Conservation (phyloP, 2,329 filamentous ascomycete species). For the Graphiopsis chlorocephala region DNA sequence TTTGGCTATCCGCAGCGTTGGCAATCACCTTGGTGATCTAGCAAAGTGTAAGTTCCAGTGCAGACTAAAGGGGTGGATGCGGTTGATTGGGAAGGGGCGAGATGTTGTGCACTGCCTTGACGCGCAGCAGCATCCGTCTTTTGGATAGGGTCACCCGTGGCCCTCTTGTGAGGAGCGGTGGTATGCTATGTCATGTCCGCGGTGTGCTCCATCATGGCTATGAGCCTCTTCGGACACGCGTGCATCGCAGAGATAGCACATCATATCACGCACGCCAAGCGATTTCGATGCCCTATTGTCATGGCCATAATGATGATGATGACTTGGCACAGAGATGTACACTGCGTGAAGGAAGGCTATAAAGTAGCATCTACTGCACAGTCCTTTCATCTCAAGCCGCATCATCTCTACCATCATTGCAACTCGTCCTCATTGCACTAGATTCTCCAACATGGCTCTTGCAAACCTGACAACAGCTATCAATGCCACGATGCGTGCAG, state of each 20-base stretch:
- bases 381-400: not conserved
- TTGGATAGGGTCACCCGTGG: too few relatives aligned
- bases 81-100: too few relatives aligned
- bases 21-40: too few relatives aligned
- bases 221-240: not conserved
- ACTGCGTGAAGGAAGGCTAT: not conserved
- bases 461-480: not conserved
- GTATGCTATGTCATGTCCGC: not conserved
- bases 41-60: too few relatives aligned
- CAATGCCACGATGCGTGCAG: constrained; percentile 29
- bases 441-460: not conserved
- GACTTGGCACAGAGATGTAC: not conserved
- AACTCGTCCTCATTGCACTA: not conserved
- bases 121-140: too few relatives aligned
- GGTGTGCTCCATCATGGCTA: not conserved
- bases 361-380: not conserved
- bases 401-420: not conserved
- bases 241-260: not conserved
- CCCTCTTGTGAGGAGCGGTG: not conserved
- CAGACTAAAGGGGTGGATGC: too few relatives aligned
- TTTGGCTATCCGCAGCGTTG: too few relatives aligned
- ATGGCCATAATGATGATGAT: not conserved
- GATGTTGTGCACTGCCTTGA: too few relatives aligned
- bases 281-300: not conserved
- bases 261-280: not conserved